Percentiles rank a stretch among this genome's conserved stretches.
Evolutionary conservation across 2,329 filamentous ascomycete genomes (phyloP).

Genomic region (Dactylellina leptospora): DNA sequence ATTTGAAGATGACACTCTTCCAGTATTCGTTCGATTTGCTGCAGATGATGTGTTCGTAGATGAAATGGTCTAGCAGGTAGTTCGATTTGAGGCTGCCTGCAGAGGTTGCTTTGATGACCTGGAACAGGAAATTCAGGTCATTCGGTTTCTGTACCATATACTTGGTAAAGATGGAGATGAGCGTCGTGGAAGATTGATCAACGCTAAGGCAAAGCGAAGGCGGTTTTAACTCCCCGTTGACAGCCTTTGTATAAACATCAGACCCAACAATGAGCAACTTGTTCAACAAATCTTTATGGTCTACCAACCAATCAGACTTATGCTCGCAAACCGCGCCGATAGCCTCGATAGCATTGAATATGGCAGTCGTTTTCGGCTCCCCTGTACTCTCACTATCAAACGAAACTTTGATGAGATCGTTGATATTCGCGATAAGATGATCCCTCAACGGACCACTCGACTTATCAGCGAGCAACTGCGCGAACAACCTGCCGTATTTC

Average conservation of each 20-base stretch:
- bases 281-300: slow-evolving; percentile 69
- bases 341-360: slow-evolving; percentile 87
- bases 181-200: slow-evolving; percentile 86
- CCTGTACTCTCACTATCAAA: slow-evolving; percentile 71
- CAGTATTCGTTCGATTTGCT: slow-evolving; percentile 87
- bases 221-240: slow-evolving; percentile 72
- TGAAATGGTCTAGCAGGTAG: slow-evolving; percentile 78
- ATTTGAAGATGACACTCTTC: slow-evolving; percentile 81
- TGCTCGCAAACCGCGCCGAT: slow-evolving; percentile 79
- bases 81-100: slow-evolving; percentile 81
- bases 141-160: slow-evolving; percentile 78
- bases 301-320: slow-evolving; percentile 72
- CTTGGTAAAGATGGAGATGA: slow-evolving; percentile 84
- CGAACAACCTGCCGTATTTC: slow-evolving; percentile 88
- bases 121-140: slow-evolving; percentile 84
- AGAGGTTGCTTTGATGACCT: slow-evolving; percentile 79
- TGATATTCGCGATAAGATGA: slow-evolving; percentile 76
- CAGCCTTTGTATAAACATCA: slow-evolving; percentile 78
- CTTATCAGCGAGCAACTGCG: slow-evolving; percentile 82
- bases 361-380: slow-evolving; percentile 72
- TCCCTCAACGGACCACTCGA: slow-evolving; percentile 76
- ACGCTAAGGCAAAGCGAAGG: slow-evolving; percentile 75
- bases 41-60: slow-evolving; percentile 84
- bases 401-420: slow-evolving; percentile 73
- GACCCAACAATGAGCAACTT: slow-evolving; percentile 74